Percentiles rank a stretch among this genome's conserved stretches.
Conservation (phyloP, 2,329 filamentous ascomycete genomes). For the Fusarium brachygibbosum region DNA sequence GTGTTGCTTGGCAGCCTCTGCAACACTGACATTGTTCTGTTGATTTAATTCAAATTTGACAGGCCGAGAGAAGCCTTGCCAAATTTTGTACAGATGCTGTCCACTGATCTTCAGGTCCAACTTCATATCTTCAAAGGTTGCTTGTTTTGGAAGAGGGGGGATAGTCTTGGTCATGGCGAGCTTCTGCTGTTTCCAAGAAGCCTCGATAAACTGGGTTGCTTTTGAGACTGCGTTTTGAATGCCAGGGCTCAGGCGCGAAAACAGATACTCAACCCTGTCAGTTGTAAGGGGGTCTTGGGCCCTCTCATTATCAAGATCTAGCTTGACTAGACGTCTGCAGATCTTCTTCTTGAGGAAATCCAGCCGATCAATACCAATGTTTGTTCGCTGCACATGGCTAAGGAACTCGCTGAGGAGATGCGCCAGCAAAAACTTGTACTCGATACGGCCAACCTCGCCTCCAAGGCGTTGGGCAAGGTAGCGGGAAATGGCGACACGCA, state of each 20-base stretch:
- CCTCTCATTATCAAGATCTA: conserved; percentile 40
- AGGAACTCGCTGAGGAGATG: conserved; percentile 63
- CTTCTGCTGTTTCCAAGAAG: conserved; percentile 42
- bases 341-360: conserved; percentile 47
- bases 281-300: conserved; percentile 16
- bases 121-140: conserved; percentile 28
- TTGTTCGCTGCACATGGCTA: conserved; percentile 49
- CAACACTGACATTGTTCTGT: conserved; percentile 19
- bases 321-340: conserved; percentile 45
- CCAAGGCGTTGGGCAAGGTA: conserved; percentile 59
- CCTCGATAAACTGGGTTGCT: conserved; percentile 33
- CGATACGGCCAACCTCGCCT: conserved; percentile 47
- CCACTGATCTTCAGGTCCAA: conserved; percentile 41
- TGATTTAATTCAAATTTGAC: neutral
- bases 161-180: conserved; percentile 38
- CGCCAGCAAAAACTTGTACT: conserved; percentile 71
- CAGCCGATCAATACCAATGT: conserved; percentile 33
- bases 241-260: conserved; percentile 23
- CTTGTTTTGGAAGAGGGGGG: conserved; percentile 38
- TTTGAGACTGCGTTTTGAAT: conserved; percentile 21
- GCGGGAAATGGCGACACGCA: conserved; percentile 71
- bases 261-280: conserved; percentile 37
- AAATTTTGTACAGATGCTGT: conserved; percentile 20
- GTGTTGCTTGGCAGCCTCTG: conserved; percentile 40
- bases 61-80: conserved; percentile 27